These are phyloP conservation scores for Gossypium mustelinum DNA, from an alignment of 345 rosid species.

Conservation along the genomic window DNA sequence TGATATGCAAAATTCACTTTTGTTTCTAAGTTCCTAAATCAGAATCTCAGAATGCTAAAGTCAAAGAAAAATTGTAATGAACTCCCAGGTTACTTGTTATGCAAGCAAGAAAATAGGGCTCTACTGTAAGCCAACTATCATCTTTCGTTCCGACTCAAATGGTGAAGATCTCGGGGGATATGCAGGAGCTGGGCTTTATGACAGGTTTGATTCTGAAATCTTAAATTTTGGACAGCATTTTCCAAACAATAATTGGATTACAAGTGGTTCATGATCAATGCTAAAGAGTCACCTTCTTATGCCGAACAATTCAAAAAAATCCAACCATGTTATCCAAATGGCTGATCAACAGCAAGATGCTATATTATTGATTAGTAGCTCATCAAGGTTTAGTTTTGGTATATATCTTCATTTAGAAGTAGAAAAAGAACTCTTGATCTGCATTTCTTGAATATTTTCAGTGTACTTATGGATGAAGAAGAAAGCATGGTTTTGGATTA, in stretches of 20 bases:
- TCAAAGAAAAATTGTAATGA: neutral
- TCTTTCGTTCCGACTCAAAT: conserved; percentile 43
- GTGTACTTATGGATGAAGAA: conserved; percentile 35
- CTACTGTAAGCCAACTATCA: conserved; percentile 28
- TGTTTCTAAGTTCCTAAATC: neutral
- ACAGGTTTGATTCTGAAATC: conserved; percentile 28
- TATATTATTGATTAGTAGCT: neutral
- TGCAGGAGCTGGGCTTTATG: conserved; percentile 48
- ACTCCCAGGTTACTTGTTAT: conserved; percentile 33
- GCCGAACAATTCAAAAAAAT: neutral
- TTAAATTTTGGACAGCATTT: neutral
- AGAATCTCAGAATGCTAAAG: neutral
- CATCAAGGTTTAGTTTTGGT: neutral
- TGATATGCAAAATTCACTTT: neutral
- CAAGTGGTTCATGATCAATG: neutral
- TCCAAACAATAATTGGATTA: conserved; percentile 1
- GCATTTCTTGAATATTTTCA: conserved; percentile 14
- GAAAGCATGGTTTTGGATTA: conserved; percentile 32
- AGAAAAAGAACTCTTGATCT: neutral
- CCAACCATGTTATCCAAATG: neutral
- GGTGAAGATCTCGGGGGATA: conserved; percentile 43
- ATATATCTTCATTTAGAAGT: neutral
- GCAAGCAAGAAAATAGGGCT: conserved; percentile 38
- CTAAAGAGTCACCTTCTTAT: neutral
- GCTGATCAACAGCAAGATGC: neutral